These are phyloP conservation scores for Bonnemaisonia californica DNA, from an alignment of 31 red algal genomes.

Conservation along the genomic window DNA sequence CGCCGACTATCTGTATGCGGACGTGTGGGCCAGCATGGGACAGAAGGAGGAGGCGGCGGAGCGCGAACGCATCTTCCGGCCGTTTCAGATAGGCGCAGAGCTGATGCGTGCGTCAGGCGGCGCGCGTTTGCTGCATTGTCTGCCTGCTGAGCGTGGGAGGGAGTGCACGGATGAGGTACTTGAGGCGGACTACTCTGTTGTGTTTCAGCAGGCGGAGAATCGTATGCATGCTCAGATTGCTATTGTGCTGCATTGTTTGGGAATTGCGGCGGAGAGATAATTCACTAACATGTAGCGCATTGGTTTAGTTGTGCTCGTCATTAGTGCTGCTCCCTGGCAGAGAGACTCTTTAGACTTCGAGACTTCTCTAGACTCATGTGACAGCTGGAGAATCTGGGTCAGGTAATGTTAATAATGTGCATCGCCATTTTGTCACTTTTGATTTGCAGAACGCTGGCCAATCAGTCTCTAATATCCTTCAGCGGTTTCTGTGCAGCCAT, in stretches of 20 bases:
- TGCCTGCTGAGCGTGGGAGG: slow-evolving; percentile 93
- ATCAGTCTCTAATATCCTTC: too few relatives aligned
- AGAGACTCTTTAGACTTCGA: too few relatives aligned
- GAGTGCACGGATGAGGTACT: slow-evolving; percentile 93
- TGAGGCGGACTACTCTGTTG: slow-evolving; percentile 79
- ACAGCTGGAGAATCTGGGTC: too few relatives aligned
- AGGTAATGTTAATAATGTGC: too few relatives aligned
- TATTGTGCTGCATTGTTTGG: slow-evolving; percentile 77
- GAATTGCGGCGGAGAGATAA: slow-evolving; percentile 26
- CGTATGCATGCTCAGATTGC: slow-evolving; percentile 99
- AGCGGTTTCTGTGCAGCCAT: too few relatives aligned
- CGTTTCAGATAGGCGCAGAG: slow-evolving; percentile 72
- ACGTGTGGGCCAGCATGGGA: slow-evolving; percentile 98
- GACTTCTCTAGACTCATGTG: too few relatives aligned
- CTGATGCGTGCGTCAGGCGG: slow-evolving; percentile 69
- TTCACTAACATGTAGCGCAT: too few relatives aligned
- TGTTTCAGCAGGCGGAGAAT: slow-evolving; percentile 99
- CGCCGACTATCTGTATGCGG: slow-evolving; percentile 94
- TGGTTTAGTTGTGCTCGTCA: too few relatives aligned
- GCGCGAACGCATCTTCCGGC: slow-evolving; percentile 65
- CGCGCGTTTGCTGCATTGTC: slow-evolving; percentile 87
- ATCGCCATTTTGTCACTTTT: too few relatives aligned
- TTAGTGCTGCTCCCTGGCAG: too few relatives aligned
- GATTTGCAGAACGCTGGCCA: too few relatives aligned
- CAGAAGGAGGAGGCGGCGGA: slow-evolving; percentile 87